Conservation (phyloP, 2,329 filamentous ascomycete species). For the Pseudogymnoascus sp. region DNA sequence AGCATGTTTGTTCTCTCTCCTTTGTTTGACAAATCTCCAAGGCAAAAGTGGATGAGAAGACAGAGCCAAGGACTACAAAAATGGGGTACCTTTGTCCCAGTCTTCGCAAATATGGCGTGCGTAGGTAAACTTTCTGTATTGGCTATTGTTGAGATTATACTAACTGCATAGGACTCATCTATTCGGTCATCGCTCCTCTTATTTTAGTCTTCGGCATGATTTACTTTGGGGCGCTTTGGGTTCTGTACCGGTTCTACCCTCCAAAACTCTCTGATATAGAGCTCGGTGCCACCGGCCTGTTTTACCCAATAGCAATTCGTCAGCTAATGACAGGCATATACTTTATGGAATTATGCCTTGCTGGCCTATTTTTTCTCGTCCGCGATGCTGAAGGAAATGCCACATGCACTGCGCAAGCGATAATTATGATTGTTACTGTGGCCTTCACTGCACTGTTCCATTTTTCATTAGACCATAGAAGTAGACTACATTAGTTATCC, state of each 20-base stretch:
- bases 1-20: conserved; percentile 16
- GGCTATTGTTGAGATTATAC: too few relatives aligned
- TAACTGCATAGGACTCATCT: conserved; percentile 19
- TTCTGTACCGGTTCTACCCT: conserved; percentile 13
- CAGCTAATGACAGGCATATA: conserved; percentile 12
- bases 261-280: background rate
- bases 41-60: conserved; percentile 13
- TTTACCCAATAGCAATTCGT: conserved; percentile 5
- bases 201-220: conserved; percentile 17
- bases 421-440: conserved; percentile 9
- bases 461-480: conserved; percentile 55
- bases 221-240: conserved; percentile 17
- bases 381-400: background rate
- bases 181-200: conserved; percentile 19
- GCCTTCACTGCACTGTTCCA: conserved; percentile 11
- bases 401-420: conserved; percentile 1
- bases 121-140: conserved; percentile 21
- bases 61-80: background rate
- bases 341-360: conserved; percentile 12
- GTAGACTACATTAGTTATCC: background rate
- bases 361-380: conserved; percentile 11
- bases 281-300: background rate
- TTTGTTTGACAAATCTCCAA: conserved; percentile 11
- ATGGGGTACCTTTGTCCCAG: conserved; percentile 15
- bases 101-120: conserved; percentile 17